Evolutionary conservation across 495 filamentous ascomycete genomes (phyloP).

Genomic region (Talaromyces proteolyticus): DNA sequence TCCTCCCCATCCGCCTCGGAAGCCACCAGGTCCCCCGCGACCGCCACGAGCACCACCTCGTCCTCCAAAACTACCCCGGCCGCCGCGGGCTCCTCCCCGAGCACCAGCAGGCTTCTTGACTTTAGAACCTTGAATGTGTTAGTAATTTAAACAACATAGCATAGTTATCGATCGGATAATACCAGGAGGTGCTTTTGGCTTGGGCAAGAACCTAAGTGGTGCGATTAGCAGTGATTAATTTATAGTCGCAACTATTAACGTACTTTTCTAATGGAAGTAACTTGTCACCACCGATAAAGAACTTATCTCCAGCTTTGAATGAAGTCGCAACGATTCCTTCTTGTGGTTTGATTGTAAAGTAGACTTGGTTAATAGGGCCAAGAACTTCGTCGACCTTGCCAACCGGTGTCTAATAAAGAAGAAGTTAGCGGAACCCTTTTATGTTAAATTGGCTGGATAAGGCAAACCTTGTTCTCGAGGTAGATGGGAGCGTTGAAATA

Average conservation of each 20-base stretch:
- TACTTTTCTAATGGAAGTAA: constrained; percentile 85
- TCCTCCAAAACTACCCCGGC: constrained; percentile 37
- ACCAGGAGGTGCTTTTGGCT: constrained; percentile 79
- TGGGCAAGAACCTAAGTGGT: constrained; percentile 74
- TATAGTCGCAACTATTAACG: no score
- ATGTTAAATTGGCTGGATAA: background rate
- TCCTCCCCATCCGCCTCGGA: constrained; percentile 30
- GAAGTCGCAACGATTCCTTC: constrained; percentile 91
- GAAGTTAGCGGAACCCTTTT: constrained; percentile 3
- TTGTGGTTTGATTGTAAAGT: constrained; percentile 94
- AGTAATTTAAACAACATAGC: constrained; percentile 1
- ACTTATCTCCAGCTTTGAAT: constrained; percentile 94
- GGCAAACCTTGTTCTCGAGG: constrained; percentile 87
- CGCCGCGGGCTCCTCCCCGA: constrained; percentile 36
- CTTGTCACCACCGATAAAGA: constrained; percentile 93
- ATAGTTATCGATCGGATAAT: constrained; percentile 16
- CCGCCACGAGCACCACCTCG: constrained; percentile 32
- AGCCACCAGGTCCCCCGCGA: constrained; percentile 36
- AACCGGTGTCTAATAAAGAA: constrained; percentile 41
- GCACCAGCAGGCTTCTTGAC: constrained; percentile 54
- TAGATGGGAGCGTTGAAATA: constrained; percentile 99
- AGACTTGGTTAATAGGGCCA: constrained; percentile 92
- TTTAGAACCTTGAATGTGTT: constrained; percentile 34
- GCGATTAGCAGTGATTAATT: constrained; percentile 19
- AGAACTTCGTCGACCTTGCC: constrained; percentile 64